A percentile compares a stretch with the other conserved stretches of the same genome.
phyloP scores from a whole-genome alignment of 2,329 filamentous ascomycete species.

The Cladophialophora exuberans region DNA sequence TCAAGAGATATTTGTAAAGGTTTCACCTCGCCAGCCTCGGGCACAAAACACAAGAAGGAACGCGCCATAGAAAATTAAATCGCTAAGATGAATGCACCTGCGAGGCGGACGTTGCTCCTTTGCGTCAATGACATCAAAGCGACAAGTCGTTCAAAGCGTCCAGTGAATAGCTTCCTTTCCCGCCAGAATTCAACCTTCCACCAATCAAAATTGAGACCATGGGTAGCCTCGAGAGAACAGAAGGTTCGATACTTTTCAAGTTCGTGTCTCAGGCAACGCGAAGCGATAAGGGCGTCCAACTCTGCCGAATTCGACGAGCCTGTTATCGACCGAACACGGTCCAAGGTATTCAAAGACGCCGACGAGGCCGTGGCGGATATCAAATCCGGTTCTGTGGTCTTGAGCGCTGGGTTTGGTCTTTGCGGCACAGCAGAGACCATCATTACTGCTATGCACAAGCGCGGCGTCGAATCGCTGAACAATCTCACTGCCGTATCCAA shows the following conservation, averaged over 20 bases:
- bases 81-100: constrained; percentile 8
- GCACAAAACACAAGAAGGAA: neutral
- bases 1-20: neutral
- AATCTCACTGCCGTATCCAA: constrained; percentile 77
- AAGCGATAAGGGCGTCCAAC: constrained; percentile 7
- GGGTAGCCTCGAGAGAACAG: constrained; percentile 9
- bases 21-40: neutral
- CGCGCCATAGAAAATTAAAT: too few relatives aligned
- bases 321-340: constrained; percentile 31
- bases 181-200: neutral
- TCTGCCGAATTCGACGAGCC: constrained; percentile 2
- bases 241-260: constrained; percentile 24
- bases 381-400: constrained; percentile 68
- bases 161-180: constrained; percentile 9
- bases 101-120: constrained; percentile 24
- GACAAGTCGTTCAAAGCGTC: neutral
- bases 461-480: constrained; percentile 58
- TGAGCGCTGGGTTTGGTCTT: constrained; percentile 81
- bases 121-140: constrained; percentile 24
- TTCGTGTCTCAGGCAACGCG: constrained; percentile 15
- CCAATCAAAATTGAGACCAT: constrained; percentile 18
- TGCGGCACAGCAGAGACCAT: constrained; percentile 74
- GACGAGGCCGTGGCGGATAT: constrained; percentile 72
- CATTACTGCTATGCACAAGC: constrained; percentile 67
- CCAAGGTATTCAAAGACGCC: constrained; percentile 51